phyloP scores from a whole-genome alignment of 2,329 filamentous ascomycete species.

The Calonectria pteridis region DNA sequence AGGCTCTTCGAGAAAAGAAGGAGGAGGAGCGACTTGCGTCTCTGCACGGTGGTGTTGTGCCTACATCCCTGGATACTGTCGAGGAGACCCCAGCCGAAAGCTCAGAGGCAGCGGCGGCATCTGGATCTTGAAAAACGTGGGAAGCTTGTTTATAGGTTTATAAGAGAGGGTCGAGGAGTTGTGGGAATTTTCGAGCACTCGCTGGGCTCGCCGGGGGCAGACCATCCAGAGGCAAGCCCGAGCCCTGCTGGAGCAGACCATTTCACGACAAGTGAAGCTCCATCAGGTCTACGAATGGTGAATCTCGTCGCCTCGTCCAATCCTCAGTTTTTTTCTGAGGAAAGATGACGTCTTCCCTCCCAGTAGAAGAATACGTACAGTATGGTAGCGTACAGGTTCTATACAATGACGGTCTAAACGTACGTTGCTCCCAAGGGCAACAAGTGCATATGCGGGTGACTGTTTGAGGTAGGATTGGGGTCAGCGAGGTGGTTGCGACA shows the following conservation, averaged over 20 bases:
- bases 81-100: constrained; percentile 32
- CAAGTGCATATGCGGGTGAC: constrained; percentile 24
- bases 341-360: constrained; percentile 42
- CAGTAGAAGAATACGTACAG: constrained; percentile 44
- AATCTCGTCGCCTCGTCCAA: constrained; percentile 41
- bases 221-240: constrained; percentile 47
- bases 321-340: constrained; percentile 35
- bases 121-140: constrained; percentile 40
- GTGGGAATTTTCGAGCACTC: constrained; percentile 37
- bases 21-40: constrained; percentile 77
- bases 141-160: constrained; percentile 31
- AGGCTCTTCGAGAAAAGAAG: constrained; percentile 77
- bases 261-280: constrained; percentile 37
- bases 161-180: constrained; percentile 40
- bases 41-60: constrained; percentile 42
- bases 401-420: constrained; percentile 27
- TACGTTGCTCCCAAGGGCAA: constrained; percentile 18
- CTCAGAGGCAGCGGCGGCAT: constrained; percentile 35
- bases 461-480: constrained; percentile 19
- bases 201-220: constrained; percentile 40
- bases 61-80: constrained; percentile 18
- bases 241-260: constrained; percentile 44
- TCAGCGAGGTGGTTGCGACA: constrained; percentile 30
- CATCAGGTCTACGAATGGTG: constrained; percentile 45
- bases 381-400: constrained; percentile 36